phyloP scores from a whole-genome alignment of 495 filamentous ascomycete genomes.

The Penicillium flavigenum region DNA sequence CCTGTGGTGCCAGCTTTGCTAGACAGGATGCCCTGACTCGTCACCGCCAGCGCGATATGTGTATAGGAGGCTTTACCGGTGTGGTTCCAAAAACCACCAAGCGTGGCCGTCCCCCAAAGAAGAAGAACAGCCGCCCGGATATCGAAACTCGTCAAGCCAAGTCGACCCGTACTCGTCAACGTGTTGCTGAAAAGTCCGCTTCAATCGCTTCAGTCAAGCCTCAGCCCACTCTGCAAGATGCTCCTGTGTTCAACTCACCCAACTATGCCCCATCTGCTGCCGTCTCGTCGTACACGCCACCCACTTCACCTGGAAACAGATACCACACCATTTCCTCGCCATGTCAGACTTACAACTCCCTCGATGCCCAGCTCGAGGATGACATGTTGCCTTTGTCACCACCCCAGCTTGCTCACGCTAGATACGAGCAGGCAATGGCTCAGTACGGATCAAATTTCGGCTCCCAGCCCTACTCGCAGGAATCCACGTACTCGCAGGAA shows the following conservation, averaged over 20 bases:
- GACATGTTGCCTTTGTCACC: slow-evolving; percentile 40
- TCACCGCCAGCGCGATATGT: slow-evolving; percentile 92
- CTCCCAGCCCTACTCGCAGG: slow-evolving; percentile 29
- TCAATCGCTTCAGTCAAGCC: slow-evolving; percentile 32
- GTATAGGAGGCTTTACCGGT: slow-evolving; percentile 85
- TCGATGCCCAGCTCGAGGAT: slow-evolving; percentile 44
- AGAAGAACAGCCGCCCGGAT: slow-evolving; percentile 59
- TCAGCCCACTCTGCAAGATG: slow-evolving; percentile 24
- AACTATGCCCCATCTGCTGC: slow-evolving; percentile 44
- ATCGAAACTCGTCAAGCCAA: slow-evolving; percentile 69
- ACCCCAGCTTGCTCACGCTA: slow-evolving; percentile 26
- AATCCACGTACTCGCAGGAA: slow-evolving; percentile 28
- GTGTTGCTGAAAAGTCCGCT: slow-evolving; percentile 40
- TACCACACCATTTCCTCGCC: slow-evolving; percentile 47
- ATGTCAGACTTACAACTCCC: slow-evolving; percentile 47
- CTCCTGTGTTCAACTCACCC: slow-evolving; percentile 39
- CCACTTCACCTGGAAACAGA: slow-evolving; percentile 45
- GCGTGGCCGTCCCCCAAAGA: slow-evolving; percentile 63
- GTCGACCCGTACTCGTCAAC: slow-evolving; percentile 50
- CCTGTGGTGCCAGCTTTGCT: slow-evolving; percentile 87
- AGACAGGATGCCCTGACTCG: slow-evolving; percentile 92
- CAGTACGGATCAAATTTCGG: slow-evolving; percentile 23
- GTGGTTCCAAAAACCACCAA: slow-evolving; percentile 69
- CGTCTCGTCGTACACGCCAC: slow-evolving; percentile 49
- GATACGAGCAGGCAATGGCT: slow-evolving; percentile 30